phyloP scores from a whole-genome alignment of 1,284 basidiomycete species.

The Caloboletus firmus region DNA sequence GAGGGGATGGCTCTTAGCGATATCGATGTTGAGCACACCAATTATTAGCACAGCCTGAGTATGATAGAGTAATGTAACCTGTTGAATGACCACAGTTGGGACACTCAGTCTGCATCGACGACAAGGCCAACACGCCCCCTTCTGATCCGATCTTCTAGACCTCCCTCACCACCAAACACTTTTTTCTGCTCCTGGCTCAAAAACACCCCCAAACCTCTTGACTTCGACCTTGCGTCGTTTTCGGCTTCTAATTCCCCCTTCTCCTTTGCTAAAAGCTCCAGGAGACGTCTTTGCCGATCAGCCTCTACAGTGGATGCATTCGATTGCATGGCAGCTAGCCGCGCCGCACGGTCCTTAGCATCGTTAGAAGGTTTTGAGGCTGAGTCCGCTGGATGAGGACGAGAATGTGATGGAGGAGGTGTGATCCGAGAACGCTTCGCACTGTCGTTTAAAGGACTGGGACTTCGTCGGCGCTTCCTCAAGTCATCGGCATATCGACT shows the following conservation, averaged over 20 bases:
- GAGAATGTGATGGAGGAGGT: slow-evolving; percentile 34
- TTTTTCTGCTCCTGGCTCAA: slow-evolving; percentile 73
- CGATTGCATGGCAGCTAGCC: slow-evolving; percentile 82
- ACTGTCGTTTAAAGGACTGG: slow-evolving; percentile 36
- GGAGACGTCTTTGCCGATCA: slow-evolving; percentile 69
- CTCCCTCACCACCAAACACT: slow-evolving; percentile 72
- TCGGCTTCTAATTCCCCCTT: slow-evolving; percentile 70
- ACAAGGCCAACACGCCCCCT: slow-evolving; percentile 66
- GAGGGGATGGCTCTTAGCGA: neutral
- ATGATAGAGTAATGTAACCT: too few species aligned
- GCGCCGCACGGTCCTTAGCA: slow-evolving; percentile 69
- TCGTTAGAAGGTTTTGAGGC: slow-evolving; percentile 20
- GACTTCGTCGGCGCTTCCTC: slow-evolving; percentile 50
- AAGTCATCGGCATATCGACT: slow-evolving; percentile 28
- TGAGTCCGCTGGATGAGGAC: slow-evolving; percentile 25
- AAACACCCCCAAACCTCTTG: slow-evolving; percentile 72
- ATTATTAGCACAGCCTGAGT: neutral
- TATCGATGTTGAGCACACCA: neutral
- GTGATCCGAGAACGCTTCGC: slow-evolving; percentile 46
- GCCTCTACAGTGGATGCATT: slow-evolving; percentile 64
- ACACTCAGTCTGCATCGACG: slow-evolving; percentile 53
- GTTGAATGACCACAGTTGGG: neutral
- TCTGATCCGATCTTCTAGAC: slow-evolving; percentile 72
- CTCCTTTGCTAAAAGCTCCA: slow-evolving; percentile 64
- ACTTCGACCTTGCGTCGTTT: slow-evolving; percentile 58